Percentiles rank a stretch among this genome's conserved stretches.
Conservation (phyloP, 495 filamentous ascomycete genomes). For the Talaromyces borbonicus region DNA sequence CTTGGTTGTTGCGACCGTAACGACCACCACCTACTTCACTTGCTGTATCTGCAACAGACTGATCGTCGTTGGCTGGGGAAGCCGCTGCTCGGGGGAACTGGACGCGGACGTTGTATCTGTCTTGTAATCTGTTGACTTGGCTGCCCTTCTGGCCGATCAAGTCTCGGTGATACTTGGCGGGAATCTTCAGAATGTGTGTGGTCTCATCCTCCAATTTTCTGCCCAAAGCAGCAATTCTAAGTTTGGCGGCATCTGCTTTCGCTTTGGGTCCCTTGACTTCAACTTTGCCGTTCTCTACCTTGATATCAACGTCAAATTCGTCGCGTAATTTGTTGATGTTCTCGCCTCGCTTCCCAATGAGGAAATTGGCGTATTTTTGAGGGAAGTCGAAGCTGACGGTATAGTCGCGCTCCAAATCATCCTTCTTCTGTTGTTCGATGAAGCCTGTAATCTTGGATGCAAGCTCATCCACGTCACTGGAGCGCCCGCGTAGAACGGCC, state of each 20-base stretch:
- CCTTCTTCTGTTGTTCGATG: conserved; percentile 71
- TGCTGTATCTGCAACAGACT: conserved; percentile 53
- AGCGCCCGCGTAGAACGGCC: conserved; percentile 68
- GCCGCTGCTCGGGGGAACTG: conserved; percentile 74
- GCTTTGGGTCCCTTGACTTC: conserved; percentile 63
- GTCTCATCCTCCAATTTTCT: conserved; percentile 81
- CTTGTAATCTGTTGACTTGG: conserved; percentile 62
- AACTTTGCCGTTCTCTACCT: conserved; percentile 64
- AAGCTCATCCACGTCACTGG: conserved; percentile 58
- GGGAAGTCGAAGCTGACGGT: conserved; percentile 83
- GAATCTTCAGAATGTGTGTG: conserved; percentile 76
- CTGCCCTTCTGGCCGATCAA: conserved; percentile 55
- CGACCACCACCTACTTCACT: conserved; percentile 58
- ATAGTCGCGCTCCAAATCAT: conserved; percentile 82
- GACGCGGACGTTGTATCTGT: conserved; percentile 83
- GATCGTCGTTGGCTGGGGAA: conserved; percentile 49
- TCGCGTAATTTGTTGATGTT: conserved; percentile 94
- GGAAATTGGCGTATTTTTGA: conserved; percentile 82
- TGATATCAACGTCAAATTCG: conserved; percentile 95
- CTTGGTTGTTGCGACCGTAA: conserved; percentile 57
- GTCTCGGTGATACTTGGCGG: conserved; percentile 76
- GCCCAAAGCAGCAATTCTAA: conserved; percentile 62
- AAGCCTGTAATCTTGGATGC: conserved; percentile 61
- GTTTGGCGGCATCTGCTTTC: conserved; percentile 73
- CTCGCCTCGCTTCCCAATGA: conserved; percentile 87